phyloP scores from a whole-genome alignment of 2,329 filamentous ascomycete species.

The Pseudogymnoascus sp. region DNA sequence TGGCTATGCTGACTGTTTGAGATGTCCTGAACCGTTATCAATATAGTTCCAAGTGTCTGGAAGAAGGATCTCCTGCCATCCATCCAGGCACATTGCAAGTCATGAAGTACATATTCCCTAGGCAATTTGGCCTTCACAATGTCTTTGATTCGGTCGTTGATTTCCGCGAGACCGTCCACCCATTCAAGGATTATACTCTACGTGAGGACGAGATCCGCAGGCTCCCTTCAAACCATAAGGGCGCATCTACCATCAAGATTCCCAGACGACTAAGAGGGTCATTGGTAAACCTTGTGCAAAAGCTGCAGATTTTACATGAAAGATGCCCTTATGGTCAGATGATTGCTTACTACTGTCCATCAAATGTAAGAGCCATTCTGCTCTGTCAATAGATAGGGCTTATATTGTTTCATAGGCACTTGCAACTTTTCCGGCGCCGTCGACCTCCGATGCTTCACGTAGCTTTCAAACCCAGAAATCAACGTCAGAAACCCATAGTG shows the following conservation, averaged over 20 bases:
- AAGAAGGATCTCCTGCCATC: constrained; percentile 21
- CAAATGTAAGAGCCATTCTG: constrained; percentile 27
- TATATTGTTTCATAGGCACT: neutral
- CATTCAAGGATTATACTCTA: constrained; percentile 75
- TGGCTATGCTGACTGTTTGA: constrained; percentile 31
- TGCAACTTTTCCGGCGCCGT: neutral
- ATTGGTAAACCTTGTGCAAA: constrained; percentile 49
- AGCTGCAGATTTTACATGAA: constrained; percentile 61
- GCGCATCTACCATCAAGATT: constrained; percentile 28
- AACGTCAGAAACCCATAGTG: constrained; percentile 13
- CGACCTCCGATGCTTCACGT: neutral
- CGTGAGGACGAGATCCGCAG: constrained; percentile 69
- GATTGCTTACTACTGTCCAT: constrained; percentile 72
- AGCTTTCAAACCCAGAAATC: constrained; percentile 5
- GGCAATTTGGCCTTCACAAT: constrained; percentile 84
- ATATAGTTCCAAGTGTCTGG: constrained; percentile 1
- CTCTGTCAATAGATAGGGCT: neutral
- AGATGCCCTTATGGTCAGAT: constrained; percentile 74
- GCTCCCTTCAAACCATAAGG: constrained; percentile 12
- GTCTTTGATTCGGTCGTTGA: constrained; percentile 72
- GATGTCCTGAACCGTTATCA: constrained; percentile 72
- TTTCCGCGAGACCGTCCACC: constrained; percentile 56
- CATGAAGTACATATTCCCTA: constrained; percentile 89
- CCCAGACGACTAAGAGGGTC: constrained; percentile 63
- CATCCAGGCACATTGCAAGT: constrained; percentile 56